Evolutionary conservation across 2,329 filamentous ascomycete genomes (phyloP).

Genomic region (Hypocreales sp.): DNA sequence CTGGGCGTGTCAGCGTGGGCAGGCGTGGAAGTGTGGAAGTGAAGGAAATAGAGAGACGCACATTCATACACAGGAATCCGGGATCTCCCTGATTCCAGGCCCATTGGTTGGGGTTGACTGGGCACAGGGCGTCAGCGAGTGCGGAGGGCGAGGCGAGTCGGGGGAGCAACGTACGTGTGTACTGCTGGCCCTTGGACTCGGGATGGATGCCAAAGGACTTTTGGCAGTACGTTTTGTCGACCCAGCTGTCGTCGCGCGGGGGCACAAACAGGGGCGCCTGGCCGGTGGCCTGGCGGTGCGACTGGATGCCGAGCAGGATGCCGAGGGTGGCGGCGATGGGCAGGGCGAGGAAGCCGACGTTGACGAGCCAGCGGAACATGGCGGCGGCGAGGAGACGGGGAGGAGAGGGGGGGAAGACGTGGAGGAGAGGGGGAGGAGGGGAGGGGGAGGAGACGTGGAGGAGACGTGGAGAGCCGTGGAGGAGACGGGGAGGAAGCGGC

Average conservation of each 20-base stretch:
- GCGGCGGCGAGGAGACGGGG: not conserved
- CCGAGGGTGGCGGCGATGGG: conserved; percentile 33
- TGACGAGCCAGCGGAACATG: conserved; percentile 31
- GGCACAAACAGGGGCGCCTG: conserved; percentile 26
- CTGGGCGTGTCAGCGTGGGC: no score
- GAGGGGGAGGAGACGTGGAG: not conserved
- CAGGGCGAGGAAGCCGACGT: conserved; percentile 30
- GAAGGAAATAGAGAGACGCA: no score
- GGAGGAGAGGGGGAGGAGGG: not conserved
- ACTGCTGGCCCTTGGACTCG: conserved; percentile 24
- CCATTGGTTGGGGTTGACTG: conserved; percentile 43
- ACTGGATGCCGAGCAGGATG: conserved; percentile 31
- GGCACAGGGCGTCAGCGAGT: not conserved
- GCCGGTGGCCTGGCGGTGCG: conserved; percentile 24
- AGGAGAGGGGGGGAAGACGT: not conserved
- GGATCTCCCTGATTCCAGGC: conserved; percentile 21
- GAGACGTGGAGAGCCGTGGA: not conserved
- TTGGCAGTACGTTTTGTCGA: conserved; percentile 23
- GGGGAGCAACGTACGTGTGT: conserved; percentile 25
- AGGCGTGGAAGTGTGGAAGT: no score
- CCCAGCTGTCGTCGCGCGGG: conserved; percentile 14
- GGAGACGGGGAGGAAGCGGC: no score
- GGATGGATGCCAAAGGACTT: conserved; percentile 29
- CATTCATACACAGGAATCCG: conserved; percentile 35
- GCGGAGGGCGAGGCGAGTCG: not conserved